Conservation (phyloP, 805 yeast genomes). For the Candida incommunis region DNA sequence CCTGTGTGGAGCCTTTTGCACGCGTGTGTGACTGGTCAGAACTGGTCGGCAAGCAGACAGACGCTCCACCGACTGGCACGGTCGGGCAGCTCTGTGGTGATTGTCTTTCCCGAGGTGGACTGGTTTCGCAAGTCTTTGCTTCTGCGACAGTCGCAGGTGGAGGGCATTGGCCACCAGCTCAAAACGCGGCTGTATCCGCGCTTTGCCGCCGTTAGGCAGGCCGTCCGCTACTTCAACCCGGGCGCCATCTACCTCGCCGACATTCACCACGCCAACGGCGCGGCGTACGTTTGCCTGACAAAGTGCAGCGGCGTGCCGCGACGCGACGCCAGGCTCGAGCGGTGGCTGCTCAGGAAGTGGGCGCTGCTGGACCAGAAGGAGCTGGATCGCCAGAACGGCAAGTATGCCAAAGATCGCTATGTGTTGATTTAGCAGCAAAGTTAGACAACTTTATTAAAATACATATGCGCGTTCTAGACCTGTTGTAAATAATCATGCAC, state of each 20-base stretch:
- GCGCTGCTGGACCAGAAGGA: background rate
- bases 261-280: background rate
- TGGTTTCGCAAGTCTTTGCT: background rate
- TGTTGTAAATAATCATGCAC: constrained; percentile 5
- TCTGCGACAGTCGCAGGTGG: background rate
- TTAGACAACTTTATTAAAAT: too few relatives aligned
- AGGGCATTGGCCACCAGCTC: background rate
- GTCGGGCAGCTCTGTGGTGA: background rate
- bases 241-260: background rate
- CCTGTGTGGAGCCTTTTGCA: background rate
- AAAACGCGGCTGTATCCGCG: background rate
- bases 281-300: background rate
- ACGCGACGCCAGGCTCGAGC: background rate
- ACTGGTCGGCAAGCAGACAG: background rate
- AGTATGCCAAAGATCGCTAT: too few relatives aligned
- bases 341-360: background rate
- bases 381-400: background rate
- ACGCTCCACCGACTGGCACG: background rate
- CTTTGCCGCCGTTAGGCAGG: background rate
- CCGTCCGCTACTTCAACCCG: background rate
- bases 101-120: background rate
- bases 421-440: too few relatives aligned
- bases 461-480: too few relatives aligned
- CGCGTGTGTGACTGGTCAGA: background rate
- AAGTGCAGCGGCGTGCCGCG: background rate